phyloP scores from a whole-genome alignment of 805 yeast species.

The Nakazawaea laoshanensis region DNA sequence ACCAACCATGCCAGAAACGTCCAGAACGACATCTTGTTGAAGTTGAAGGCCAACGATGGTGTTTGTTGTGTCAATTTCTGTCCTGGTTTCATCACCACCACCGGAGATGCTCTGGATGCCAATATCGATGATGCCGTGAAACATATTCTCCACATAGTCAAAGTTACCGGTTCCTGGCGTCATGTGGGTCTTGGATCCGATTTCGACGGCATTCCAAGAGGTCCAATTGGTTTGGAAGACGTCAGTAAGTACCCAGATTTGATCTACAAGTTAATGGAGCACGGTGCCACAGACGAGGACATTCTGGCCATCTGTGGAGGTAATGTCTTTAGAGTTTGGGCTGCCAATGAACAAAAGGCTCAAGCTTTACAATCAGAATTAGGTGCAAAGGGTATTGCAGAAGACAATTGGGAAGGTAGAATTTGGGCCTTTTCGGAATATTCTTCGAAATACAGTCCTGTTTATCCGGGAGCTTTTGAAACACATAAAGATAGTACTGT shows the following conservation, averaged over 20 bases:
- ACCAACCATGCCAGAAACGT: constrained; percentile 39
- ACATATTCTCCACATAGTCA: constrained; percentile 33
- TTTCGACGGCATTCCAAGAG: constrained; percentile 42
- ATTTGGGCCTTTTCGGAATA: constrained; percentile 31
- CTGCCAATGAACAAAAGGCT: constrained; percentile 26
- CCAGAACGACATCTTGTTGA: constrained; percentile 33
- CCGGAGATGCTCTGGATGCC: constrained; percentile 13
- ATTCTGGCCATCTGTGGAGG: constrained; percentile 35
- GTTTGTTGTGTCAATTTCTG: constrained; percentile 39
- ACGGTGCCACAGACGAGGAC: constrained; percentile 35
- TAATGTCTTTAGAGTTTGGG: constrained; percentile 40
- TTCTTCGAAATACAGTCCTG: constrained; percentile 25
- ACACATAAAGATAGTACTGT: constrained; percentile 2
- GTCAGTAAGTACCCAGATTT: constrained; percentile 47
- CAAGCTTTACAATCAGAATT: constrained; percentile 14
- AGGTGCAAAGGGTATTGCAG: constrained; percentile 19
- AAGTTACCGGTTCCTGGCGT: constrained; percentile 27
- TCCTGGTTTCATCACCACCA: constrained; percentile 27
- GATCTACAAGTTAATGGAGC: constrained; percentile 22
- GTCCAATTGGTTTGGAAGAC: constrained; percentile 44
- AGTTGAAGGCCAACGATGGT: constrained; percentile 33
- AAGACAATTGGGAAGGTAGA: constrained; percentile 33
- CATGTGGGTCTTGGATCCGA: constrained; percentile 43
- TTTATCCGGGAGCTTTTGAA: constrained; percentile 23
- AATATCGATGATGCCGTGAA: constrained; percentile 40